Evolutionary conservation across 148 eudicot species (phyloP).

Genomic region (Polygonum maritimum): DNA sequence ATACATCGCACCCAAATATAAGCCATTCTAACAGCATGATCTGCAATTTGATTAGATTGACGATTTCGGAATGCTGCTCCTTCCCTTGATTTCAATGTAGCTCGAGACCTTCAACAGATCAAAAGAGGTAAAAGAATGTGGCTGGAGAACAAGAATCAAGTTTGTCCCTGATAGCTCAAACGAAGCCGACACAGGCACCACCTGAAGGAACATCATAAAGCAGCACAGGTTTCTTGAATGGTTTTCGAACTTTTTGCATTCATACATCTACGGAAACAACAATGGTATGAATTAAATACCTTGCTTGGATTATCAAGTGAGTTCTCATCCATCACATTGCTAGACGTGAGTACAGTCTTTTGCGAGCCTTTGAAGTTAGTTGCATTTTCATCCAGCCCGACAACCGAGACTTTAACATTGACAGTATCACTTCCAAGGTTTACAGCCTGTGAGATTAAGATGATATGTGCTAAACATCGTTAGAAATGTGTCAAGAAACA

Average conservation of each 20-base stretch:
- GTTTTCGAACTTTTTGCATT: not conserved
- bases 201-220: constrained; percentile 17
- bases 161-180: constrained; percentile 2
- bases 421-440: constrained; percentile 53
- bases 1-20: not conserved
- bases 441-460: not conserved
- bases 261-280: not conserved
- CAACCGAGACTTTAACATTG: constrained; percentile 38
- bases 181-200: constrained; percentile 22
- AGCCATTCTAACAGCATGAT: not conserved
- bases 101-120: constrained; percentile 13
- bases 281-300: constrained; percentile 28
- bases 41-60: not conserved
- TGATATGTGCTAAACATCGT: not conserved
- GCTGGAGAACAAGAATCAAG: constrained; percentile 18
- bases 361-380: constrained; percentile 32
- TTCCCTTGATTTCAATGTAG: constrained; percentile 3
- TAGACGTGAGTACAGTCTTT: constrained; percentile 53
- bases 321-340: constrained; percentile 73
- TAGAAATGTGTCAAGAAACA: not conserved
- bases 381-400: constrained; percentile 26
- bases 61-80: not conserved
- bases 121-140: constrained; percentile 29
- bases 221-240: not conserved
- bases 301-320: constrained; percentile 63